These are phyloP conservation scores for Tricholoma furcatifolium DNA, from an alignment of 768 basidiomycete species.

Conservation along the genomic window DNA sequence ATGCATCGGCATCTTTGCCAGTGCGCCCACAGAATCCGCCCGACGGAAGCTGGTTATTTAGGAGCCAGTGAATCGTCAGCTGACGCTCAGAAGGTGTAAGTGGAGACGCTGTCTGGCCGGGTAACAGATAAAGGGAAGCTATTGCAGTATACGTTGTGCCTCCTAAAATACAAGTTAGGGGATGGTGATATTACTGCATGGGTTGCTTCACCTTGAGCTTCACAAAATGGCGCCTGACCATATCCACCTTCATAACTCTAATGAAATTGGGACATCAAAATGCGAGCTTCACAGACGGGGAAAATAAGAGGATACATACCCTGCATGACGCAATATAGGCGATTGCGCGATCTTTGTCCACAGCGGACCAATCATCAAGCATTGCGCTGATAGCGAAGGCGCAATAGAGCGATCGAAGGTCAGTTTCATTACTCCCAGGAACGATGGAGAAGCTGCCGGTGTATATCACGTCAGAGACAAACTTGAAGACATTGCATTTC, in stretches of 20 bases:
- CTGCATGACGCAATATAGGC: slow-evolving; percentile 69
- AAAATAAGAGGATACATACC: slow-evolving; percentile 41
- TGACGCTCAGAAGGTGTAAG: slow-evolving; percentile 41
- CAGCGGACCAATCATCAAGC: slow-evolving; percentile 75
- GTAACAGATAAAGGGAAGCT: slow-evolving; percentile 64
- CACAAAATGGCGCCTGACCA: slow-evolving; percentile 75
- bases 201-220: slow-evolving; percentile 73
- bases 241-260: slow-evolving; percentile 95
- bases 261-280: neutral
- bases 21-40: slow-evolving; percentile 91
- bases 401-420: slow-evolving; percentile 83
- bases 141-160: slow-evolving; percentile 94
- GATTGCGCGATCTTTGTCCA: slow-evolving; percentile 61
- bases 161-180: slow-evolving; percentile 41
- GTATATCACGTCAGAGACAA: slow-evolving; percentile 2
- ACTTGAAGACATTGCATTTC: neutral
- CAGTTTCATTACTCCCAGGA: slow-evolving; percentile 69
- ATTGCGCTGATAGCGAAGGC: slow-evolving; percentile 82
- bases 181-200: neutral
- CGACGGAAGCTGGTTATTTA: slow-evolving; percentile 62
- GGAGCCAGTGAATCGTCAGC: slow-evolving; percentile 72
- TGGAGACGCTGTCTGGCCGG: slow-evolving; percentile 21
- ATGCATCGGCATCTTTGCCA: slow-evolving; percentile 85
- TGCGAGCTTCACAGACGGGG: slow-evolving; percentile 1
- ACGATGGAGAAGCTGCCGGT: slow-evolving; percentile 65